Evolutionary conservation across 2,329 filamentous ascomycete species (phyloP).

Genomic region (Aspergillus pseudotamarii): DNA sequence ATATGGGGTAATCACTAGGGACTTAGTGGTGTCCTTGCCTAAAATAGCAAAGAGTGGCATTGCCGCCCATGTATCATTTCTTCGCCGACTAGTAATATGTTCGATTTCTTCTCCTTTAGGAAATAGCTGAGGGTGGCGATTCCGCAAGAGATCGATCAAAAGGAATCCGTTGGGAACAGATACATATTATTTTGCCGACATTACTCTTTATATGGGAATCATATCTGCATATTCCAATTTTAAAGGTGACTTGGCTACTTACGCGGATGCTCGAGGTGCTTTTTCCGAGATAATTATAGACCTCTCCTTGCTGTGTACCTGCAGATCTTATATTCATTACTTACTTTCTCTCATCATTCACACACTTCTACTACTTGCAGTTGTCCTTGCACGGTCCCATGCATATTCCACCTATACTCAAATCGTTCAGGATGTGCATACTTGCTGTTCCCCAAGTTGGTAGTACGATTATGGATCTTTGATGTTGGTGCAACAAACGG

Average conservation of each 20-base stretch:
- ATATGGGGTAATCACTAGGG: not conserved
- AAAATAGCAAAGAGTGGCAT: not conserved
- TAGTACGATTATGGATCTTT: not conserved
- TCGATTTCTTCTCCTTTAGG: not conserved
- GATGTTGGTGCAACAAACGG: not conserved
- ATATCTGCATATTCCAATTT: constrained; percentile 3
- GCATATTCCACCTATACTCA: constrained; percentile 4
- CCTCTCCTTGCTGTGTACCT: constrained; percentile 15
- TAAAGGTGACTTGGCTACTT: not conserved
- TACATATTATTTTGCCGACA: not conserved
- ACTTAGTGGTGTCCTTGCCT: not conserved
- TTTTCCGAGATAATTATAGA: constrained; percentile 7
- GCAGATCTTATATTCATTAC: constrained; percentile 6
- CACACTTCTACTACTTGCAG: constrained; percentile 9
- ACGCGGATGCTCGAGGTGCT: not conserved
- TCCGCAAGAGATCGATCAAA: not conserved
- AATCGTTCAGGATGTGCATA: constrained; percentile 6
- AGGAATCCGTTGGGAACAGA: not conserved
- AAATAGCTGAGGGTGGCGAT: not conserved
- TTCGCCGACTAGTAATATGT: not conserved
- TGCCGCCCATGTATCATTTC: not conserved
- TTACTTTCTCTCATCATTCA: not conserved
- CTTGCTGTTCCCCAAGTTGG: not conserved
- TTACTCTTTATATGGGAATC: not conserved
- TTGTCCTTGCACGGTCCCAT: constrained; percentile 10